These are phyloP conservation scores for Gamarada debralockiae DNA, from an alignment of 495 filamentous ascomycete species.

Conservation along the genomic window DNA sequence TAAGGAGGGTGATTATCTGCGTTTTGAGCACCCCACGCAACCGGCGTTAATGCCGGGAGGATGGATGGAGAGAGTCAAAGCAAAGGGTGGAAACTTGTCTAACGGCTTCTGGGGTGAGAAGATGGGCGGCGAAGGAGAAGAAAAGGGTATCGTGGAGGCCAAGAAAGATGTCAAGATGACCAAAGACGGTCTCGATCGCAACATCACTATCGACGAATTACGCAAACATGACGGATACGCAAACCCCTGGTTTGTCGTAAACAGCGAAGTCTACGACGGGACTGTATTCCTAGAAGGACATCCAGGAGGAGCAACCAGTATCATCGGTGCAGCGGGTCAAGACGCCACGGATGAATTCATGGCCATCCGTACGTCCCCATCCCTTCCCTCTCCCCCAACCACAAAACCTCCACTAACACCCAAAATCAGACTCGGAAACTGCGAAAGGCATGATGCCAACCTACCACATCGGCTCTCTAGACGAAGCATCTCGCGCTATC, in stretches of 20 bases:
- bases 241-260: conserved; percentile 87
- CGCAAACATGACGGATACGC: conserved; percentile 60
- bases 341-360: conserved; percentile 94
- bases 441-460: conserved; percentile 88
- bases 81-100: conserved; percentile 71
- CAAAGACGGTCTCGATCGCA: conserved; percentile 58
- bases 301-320: conserved; percentile 86
- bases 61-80: conserved; percentile 97
- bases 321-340: conserved; percentile 75
- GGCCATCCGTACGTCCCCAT: conserved; percentile 85
- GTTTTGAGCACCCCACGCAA: conserved; percentile 90
- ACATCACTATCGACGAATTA: conserved; percentile 70
- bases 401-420: neutral
- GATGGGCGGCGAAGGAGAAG: conserved; percentile 46
- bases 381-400: neutral
- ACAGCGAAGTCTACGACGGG: conserved; percentile 91
- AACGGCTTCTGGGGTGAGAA: conserved; percentile 90
- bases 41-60: conserved; percentile 76
- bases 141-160: conserved; percentile 32
- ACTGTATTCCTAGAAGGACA: conserved; percentile 79
- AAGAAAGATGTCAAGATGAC: conserved; percentile 77
- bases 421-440: conserved; percentile 71
- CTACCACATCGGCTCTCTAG: conserved; percentile 83
- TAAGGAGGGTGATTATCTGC: conserved; percentile 60
- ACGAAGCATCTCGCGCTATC: conserved; percentile 48